Conservation (phyloP, 2,329 filamentous ascomycete genomes). For the Cladosporium sp. region DNA sequence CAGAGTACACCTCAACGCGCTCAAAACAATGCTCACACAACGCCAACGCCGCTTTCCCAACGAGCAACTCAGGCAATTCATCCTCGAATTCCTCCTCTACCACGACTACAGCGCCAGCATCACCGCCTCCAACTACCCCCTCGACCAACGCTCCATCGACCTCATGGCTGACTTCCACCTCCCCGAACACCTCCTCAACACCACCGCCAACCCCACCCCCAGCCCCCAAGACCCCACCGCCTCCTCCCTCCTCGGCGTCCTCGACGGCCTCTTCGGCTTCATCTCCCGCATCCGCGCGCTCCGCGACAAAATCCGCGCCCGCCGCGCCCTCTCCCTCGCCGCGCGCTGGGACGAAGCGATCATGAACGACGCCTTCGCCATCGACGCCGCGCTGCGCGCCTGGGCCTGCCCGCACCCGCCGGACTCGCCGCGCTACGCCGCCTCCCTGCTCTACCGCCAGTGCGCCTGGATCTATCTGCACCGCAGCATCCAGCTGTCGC, state of each 20-base stretch:
- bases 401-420: slow-evolving; percentile 61
- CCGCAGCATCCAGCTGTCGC: slow-evolving; percentile 51
- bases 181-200: slow-evolving; percentile 45
- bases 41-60: slow-evolving; percentile 43
- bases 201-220: slow-evolving; percentile 34
- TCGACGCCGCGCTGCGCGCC: slow-evolving; percentile 65
- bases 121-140: slow-evolving; percentile 43
- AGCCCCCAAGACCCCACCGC: slow-evolving; percentile 29
- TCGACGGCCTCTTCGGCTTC: slow-evolving; percentile 73
- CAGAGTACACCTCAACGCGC: slow-evolving; percentile 70
- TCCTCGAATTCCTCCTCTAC: slow-evolving; percentile 76
- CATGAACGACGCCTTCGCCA: slow-evolving; percentile 65
- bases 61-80: slow-evolving; percentile 64
- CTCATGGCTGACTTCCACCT: slow-evolving; percentile 49
- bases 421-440: slow-evolving; percentile 48
- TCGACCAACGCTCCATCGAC: slow-evolving; percentile 40
- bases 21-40: slow-evolving; percentile 62
- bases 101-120: slow-evolving; percentile 59
- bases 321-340: slow-evolving; percentile 56
- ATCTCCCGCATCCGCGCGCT: slow-evolving; percentile 74
- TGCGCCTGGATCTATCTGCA: slow-evolving; percentile 59
- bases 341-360: slow-evolving; percentile 68
- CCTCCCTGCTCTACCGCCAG: slow-evolving; percentile 56
- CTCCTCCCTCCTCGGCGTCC: slow-evolving; percentile 66
- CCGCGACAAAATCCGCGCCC: slow-evolving; percentile 64